Percentiles rank a stretch among this genome's conserved stretches.
Evolutionary conservation across 768 basidiomycete genomes (phyloP).

Genomic region (Pseudohyphozyma bogoriensis): DNA sequence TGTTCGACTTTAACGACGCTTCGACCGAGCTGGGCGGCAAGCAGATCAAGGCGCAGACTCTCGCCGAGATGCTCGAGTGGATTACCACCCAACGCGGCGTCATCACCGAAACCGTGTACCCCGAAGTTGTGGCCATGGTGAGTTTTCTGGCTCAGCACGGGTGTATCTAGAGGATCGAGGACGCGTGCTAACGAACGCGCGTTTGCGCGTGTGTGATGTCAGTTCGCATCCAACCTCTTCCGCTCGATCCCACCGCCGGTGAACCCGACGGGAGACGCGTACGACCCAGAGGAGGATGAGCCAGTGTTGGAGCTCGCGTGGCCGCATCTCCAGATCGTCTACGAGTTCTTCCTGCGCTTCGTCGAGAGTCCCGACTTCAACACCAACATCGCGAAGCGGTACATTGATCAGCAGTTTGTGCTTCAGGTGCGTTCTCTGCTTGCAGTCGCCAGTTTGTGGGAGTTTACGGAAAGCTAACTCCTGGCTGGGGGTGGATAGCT

Average conservation of each 20-base stretch:
- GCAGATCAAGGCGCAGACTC: slow-evolving; percentile 94
- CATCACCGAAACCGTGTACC: slow-evolving; percentile 94
- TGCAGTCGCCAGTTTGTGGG: neutral
- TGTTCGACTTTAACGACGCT: slow-evolving; percentile 98
- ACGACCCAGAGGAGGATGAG: slow-evolving; percentile 98
- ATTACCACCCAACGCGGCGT: slow-evolving; percentile 93
- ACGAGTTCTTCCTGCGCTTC: slow-evolving; percentile 98
- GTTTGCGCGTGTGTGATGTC: no score
- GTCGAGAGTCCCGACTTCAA: slow-evolving; percentile 97
- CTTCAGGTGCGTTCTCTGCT: slow-evolving; percentile 45
- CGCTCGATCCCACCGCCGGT: slow-evolving; percentile 99
- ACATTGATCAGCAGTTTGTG: slow-evolving; percentile 92
- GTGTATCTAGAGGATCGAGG: no score
- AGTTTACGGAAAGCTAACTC: neutral
- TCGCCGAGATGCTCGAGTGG: slow-evolving; percentile 98
- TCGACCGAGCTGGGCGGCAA: slow-evolving; percentile 92
- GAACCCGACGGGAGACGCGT: slow-evolving; percentile 95
- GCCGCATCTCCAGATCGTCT: slow-evolving; percentile 98
- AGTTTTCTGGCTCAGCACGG: slow-evolving; percentile 33
- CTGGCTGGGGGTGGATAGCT: slow-evolving; percentile 44
- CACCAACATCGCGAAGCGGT: slow-evolving; percentile 92
- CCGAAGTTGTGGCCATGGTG: slow-evolving; percentile 97
- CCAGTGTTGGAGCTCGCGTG: slow-evolving; percentile 97
- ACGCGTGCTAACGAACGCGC: no score
- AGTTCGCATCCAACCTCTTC: slow-evolving; percentile 98